A percentile compares a stretch with the other conserved stretches of the same genome.
phyloP scores from a whole-genome alignment of 108 stramenopile species.

The Fistulifera solaris region DNA sequence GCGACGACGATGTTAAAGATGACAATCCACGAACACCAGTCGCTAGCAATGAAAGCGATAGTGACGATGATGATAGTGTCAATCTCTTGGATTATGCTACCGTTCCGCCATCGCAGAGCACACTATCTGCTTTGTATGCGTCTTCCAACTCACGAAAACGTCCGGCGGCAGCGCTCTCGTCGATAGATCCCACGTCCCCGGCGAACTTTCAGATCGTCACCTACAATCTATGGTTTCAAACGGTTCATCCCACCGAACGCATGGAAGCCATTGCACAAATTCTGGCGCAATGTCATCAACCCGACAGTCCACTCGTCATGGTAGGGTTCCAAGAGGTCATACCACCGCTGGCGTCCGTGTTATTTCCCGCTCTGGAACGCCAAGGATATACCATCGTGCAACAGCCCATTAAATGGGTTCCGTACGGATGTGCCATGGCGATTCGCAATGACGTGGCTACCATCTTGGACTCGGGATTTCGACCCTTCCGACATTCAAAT shows the following conservation, averaged over 20 bases:
- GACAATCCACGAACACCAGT: neutral
- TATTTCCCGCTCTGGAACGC: conserved; percentile 26
- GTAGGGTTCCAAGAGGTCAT: conserved; percentile 56
- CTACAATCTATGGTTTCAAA: conserved; percentile 51
- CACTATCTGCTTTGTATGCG: neutral
- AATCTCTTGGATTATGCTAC: neutral
- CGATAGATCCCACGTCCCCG: neutral
- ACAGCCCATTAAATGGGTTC: conserved; percentile 1
- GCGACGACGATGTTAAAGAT: neutral
- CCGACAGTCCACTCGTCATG: conserved; percentile 21
- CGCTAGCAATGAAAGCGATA: no score
- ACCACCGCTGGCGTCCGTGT: conserved; percentile 6
- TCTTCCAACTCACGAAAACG: neutral
- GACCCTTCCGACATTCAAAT: conserved; percentile 21
- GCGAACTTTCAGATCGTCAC: conserved; percentile 23
- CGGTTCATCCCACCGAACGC: conserved; percentile 16
- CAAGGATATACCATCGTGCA: conserved; percentile 35
- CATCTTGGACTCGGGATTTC: conserved; percentile 20
- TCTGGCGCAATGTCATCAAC: neutral
- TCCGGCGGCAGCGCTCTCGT: neutral
- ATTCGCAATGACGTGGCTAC: conserved; percentile 7
- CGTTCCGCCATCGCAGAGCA: neutral
- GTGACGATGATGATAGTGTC: neutral
- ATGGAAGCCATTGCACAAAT: conserved; percentile 37
- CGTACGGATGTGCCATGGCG: conserved; percentile 39